Evolutionary conservation across 1,139 yeast species (phyloP), one percentile per base, ranked within the genome.

Genomic region (Blastobotrys persicus): DNA sequence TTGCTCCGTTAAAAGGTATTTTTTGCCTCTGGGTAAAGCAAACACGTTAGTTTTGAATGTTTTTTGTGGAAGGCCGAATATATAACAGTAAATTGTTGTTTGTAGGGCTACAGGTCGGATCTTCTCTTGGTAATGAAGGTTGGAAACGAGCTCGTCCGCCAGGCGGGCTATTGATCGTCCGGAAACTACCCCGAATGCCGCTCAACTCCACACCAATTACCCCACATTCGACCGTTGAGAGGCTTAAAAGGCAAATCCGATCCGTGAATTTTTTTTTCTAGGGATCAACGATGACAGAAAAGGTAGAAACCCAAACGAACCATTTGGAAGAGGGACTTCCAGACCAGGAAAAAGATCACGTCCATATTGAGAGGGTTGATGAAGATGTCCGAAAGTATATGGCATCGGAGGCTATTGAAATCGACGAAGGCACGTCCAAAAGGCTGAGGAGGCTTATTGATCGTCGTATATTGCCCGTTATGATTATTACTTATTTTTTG

Each of bases 391-490:
- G 44, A 42, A 47, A 50, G 35, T 47, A 43, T 13, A 47, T 50
- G 37, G 31, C 34, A 11, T 47, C 47, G 6, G 54, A 49, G 18
- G 45, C 35, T 3, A 26, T 45, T 9, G 38, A 48, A n/a, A 37
- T 56, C 16, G 58, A 55, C 31, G 56, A 52, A 3, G 68, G 62
- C 23, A 63, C 64, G 23, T 69, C 71, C 35, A 65, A 62, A 50
- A 66, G 56, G 50, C 60, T 79, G 12, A 63, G 73, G 13, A 55
- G 78, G 49, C 83, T 82, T 59, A 78, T 80, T 41, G 87, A 83
- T 61, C 40, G 74, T n/a, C 75, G 67, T 54, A 61, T 84, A 54
- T 66, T 80, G 55, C 85, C 88, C 0, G 37, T 56, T 17, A 56
- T 57, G 43, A 40, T 47, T 17, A 23, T 49, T 19, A 52, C 55